Percentiles rank a stretch among this genome's conserved stretches.
phyloP scores from a whole-genome alignment of 345 rosid genomes.

The Excoecaria cochinchinensis region DNA sequence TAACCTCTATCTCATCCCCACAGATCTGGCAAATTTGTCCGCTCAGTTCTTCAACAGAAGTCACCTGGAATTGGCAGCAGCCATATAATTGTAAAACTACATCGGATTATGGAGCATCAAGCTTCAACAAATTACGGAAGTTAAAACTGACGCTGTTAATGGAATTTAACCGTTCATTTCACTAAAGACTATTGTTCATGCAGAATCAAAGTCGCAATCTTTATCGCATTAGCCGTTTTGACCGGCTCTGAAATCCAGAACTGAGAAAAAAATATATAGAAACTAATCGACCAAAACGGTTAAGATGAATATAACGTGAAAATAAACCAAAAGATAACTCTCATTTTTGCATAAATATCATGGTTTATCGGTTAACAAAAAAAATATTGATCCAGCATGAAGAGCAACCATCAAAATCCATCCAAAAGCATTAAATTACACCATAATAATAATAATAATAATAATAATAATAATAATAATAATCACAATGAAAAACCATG shows the following conservation, averaged over 20 bases:
- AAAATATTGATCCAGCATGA: not conserved
- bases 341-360: not conserved
- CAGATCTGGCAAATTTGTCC: constrained; percentile 92
- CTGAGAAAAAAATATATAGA: not conserved
- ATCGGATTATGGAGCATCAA: constrained; percentile 2
- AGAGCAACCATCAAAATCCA: not conserved
- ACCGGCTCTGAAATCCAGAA: constrained; percentile 27
- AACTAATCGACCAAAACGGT: not conserved
- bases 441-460: not conserved
- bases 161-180: constrained; percentile 8
- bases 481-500: not conserved
- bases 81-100: constrained; percentile 15
- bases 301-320: not conserved
- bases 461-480: no score
- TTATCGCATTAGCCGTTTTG: constrained; percentile 19
- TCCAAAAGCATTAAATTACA: not conserved
- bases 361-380: constrained; percentile 12
- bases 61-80: constrained; percentile 43
- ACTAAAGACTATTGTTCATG: constrained; percentile 5
- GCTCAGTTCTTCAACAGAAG: constrained; percentile 62
- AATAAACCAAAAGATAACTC: not conserved
- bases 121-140: not conserved
- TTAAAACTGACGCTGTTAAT: not conserved
- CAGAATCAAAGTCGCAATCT: constrained; percentile 17
- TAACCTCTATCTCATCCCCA: constrained; percentile 78